phyloP scores from a whole-genome alignment of 1,284 basidiomycete genomes.

The Termitomyces sp. region DNA sequence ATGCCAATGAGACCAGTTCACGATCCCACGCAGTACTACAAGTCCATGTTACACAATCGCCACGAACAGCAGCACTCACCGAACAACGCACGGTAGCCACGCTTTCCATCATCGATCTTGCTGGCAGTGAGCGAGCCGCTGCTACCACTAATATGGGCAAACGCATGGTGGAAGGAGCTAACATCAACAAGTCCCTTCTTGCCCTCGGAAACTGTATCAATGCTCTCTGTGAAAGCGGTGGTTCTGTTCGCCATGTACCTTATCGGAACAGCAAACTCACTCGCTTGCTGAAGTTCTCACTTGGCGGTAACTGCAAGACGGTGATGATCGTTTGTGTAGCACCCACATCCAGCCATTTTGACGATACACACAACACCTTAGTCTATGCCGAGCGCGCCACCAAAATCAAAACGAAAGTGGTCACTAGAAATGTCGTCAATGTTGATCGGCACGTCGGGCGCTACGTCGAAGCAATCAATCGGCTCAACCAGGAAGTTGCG shows the following conservation, averaged over 20 bases:
- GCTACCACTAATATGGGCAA: constrained; percentile 96
- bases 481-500: constrained; percentile 77
- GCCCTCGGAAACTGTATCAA: constrained; percentile 96
- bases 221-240: constrained; percentile 87
- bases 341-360: constrained; percentile 90
- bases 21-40: constrained; percentile 95
- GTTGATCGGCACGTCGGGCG: constrained; percentile 90
- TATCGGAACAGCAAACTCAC: constrained; percentile 98
- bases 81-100: constrained; percentile 83
- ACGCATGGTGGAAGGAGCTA: constrained; percentile 94
- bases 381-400: constrained; percentile 95
- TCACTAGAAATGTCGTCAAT: constrained; percentile 89
- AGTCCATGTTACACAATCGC: constrained; percentile 84
- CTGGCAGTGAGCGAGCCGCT: constrained; percentile 91
- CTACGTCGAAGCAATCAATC: constrained; percentile 91
- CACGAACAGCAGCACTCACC: constrained; percentile 75
- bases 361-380: constrained; percentile 96
- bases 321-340: constrained; percentile 98
- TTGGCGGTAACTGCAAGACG: constrained; percentile 96
- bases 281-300: constrained; percentile 90
- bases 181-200: constrained; percentile 95
- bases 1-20: constrained; percentile 92
- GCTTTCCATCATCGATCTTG: constrained; percentile 93
- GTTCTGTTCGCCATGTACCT: constrained; percentile 81
- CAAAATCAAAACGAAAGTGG: constrained; percentile 92